Evolutionary conservation across 2,329 filamentous ascomycete species (phyloP).

Genomic region (Bipolaris bicolor): DNA sequence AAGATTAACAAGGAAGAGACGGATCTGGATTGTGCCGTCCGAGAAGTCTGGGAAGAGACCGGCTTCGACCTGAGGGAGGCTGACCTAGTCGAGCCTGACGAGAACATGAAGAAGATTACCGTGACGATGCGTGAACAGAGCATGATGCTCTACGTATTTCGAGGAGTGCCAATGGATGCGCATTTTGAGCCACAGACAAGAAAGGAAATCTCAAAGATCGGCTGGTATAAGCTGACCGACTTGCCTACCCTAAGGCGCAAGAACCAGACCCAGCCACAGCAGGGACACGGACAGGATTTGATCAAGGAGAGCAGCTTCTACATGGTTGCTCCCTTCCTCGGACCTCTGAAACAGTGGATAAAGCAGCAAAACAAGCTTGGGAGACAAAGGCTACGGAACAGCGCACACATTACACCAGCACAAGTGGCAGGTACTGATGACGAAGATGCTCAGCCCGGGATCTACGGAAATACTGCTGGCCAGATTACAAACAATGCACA

Average conservation of each 20-base stretch:
- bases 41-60: constrained; percentile 96
- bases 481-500: constrained; percentile 20
- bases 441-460: constrained; percentile 37
- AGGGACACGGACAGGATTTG: constrained; percentile 59
- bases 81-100: constrained; percentile 72
- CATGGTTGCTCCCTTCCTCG: constrained; percentile 94
- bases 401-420: constrained; percentile 24
- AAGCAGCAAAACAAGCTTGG: constrained; percentile 80
- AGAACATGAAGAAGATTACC: constrained; percentile 82
- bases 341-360: constrained; percentile 88
- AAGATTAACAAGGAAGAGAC: constrained; percentile 99
- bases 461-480: constrained; percentile 38
- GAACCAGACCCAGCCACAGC: constrained; percentile 62
- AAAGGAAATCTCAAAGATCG: constrained; percentile 96
- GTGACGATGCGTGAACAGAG: constrained; percentile 92
- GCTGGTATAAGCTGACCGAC: constrained; percentile 91
- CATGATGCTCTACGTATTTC: constrained; percentile 89
- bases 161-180: constrained; percentile 84
- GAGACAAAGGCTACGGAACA: constrained; percentile 51
- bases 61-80: constrained; percentile 81
- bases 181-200: constrained; percentile 87
- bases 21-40: constrained; percentile 89
- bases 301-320: constrained; percentile 88
- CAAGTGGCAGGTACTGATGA: constrained; percentile 38
- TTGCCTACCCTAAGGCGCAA: constrained; percentile 80